Conservation (phyloP, 2,329 filamentous ascomycete genomes). For the Claviceps digitariae region DNA sequence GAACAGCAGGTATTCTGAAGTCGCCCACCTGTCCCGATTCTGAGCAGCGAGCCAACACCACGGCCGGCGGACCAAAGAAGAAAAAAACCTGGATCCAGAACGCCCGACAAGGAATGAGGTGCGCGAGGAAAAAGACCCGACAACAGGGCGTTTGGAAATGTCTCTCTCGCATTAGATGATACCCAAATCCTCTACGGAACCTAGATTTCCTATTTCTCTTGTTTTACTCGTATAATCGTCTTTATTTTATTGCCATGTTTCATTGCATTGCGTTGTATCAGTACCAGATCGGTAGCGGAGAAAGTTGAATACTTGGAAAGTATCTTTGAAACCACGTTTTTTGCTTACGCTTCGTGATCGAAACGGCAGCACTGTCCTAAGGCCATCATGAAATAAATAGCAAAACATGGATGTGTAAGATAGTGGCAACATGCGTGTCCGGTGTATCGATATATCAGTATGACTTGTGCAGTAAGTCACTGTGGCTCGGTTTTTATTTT, state of each 20-base stretch:
- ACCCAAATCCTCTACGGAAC: background rate
- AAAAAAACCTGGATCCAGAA: background rate
- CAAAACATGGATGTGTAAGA: too few relatives aligned
- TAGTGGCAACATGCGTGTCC: too few relatives aligned
- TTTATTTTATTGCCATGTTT: background rate
- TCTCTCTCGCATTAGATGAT: background rate
- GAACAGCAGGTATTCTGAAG: constrained; percentile 33
- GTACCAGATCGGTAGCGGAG: background rate
- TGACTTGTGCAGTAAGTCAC: too few relatives aligned
- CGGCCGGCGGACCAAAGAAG: too few relatives aligned
- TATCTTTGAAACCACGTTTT: background rate
- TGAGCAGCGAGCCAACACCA: constrained; percentile 16
- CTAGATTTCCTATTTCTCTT: background rate
- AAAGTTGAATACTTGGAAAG: background rate
- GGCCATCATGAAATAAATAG: too few relatives aligned
- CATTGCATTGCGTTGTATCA: background rate
- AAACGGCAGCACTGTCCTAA: background rate
- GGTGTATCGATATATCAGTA: too few relatives aligned
- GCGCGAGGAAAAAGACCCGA: background rate
- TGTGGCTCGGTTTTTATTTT: too few relatives aligned
- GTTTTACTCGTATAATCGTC: background rate
- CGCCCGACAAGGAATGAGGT: background rate
- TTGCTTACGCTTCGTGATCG: too few relatives aligned
- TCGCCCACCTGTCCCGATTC: constrained; percentile 36
- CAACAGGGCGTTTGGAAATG: background rate